Evolutionary conservation across 345 rosid species (phyloP), one percentile per base, ranked within the genome.

Genomic region (Citrus trifoliata): DNA sequence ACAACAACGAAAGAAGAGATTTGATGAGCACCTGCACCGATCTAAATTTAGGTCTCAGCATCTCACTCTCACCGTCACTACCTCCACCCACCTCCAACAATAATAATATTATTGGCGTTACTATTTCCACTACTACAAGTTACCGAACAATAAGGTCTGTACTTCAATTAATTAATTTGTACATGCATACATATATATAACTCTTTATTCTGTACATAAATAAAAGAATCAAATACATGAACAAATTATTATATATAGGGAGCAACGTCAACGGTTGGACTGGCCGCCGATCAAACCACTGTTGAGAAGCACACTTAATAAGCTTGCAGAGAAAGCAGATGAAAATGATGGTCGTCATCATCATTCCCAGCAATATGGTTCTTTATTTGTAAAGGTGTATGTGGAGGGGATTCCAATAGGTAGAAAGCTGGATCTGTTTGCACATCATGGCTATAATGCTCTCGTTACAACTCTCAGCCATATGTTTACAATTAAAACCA

Each of bases 341-440:
- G 46, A 22, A 65, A n/a, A 19, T 19, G 6, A 22, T 16, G 21
- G 16, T 19, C 12, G 51, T 48, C 58, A 12, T 19, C 73, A 2
- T 32, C 22, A 12, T 19, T 73, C 2, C 32, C n/a, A 7, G 1
- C 13, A 5, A 10, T 60, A 35, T 25, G 60, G 25, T 28, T 80
- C 79, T 48, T 42, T 82, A 27, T 86, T 80, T 74, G 87, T 86
- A 25, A 89, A 89, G 81, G 90, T 89, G 64, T 86, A 89, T 82
- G 84, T 85, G 87, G 93, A 89, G 27, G 93, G 90, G 1, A 61
- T 85, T 74, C 90, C 87, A 46, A 89, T 89, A 18, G 93, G 93
- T 35, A 85, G 93, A 64, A 88, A 88, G 70, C 59, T 89, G 9
- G 88, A 89, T 80, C 78, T 89, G 56, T 82, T 83, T 67, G 85